phyloP scores from a whole-genome alignment of 345 rosid species.

The Erysimum cheiranthoides region DNA sequence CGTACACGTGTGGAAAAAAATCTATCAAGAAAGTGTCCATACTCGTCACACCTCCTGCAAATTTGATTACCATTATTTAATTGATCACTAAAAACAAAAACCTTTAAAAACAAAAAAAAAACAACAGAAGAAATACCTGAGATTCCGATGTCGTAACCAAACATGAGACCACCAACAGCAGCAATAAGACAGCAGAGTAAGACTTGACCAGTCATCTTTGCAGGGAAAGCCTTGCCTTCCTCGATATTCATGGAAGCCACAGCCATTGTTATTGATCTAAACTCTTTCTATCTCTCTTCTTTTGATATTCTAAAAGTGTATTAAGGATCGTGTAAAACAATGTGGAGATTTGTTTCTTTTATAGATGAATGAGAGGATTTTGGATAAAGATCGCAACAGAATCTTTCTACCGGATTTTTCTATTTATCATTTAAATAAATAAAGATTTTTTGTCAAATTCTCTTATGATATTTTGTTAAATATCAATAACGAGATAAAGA shows the following conservation, averaged over 20 bases:
- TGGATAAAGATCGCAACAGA: conserved; percentile 16
- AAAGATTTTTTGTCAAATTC: no score
- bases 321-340: not conserved
- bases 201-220: conserved; percentile 50
- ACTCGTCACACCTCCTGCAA: conserved; percentile 74
- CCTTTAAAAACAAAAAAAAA: not conserved
- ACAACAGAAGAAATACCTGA: conserved; percentile 47
- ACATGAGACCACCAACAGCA: conserved; percentile 75
- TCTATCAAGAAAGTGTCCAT: conserved; percentile 73
- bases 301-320: not conserved
- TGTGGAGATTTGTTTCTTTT: conserved; percentile 13
- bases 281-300: not conserved
- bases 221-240: conserved; percentile 25
- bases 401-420: not conserved
- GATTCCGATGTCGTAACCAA: conserved; percentile 73
- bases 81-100: not conserved
- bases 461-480: not conserved
- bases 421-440: not conserved
- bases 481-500: not conserved
- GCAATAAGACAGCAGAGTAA: conserved; percentile 54
- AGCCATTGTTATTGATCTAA: conserved; percentile 23
- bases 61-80: conserved; percentile 7
- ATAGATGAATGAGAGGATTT: conserved; percentile 1
- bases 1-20: conserved; percentile 70
- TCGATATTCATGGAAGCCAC: conserved; percentile 13